Evolutionary conservation across 768 basidiomycete species (phyloP).

Genomic region (Kwoniella dejecticola): DNA sequence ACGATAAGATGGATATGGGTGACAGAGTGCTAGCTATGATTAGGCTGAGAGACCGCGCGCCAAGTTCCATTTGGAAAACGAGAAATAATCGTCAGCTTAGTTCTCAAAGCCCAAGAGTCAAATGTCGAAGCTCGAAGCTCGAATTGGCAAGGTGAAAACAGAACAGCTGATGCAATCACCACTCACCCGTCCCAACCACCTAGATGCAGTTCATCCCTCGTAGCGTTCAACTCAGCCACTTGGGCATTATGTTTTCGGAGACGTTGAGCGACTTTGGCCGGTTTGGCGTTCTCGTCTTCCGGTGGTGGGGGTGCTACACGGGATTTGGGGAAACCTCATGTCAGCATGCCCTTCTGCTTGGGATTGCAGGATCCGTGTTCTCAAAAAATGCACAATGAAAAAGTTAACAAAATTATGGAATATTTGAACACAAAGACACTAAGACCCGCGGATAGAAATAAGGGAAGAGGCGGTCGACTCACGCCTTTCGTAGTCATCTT

Average conservation of each 20-base stretch:
- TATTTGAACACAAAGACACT: neutral
- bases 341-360: no score
- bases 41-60: slow-evolving; percentile 59
- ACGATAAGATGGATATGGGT: slow-evolving; percentile 74
- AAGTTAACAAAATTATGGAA: neutral
- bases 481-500: slow-evolving; percentile 66
- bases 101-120: no score
- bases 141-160: neutral
- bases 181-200: slow-evolving; percentile 88
- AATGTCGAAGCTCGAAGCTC: no score
- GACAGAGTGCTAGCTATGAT: slow-evolving; percentile 83
- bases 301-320: slow-evolving; percentile 42
- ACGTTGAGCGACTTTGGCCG: slow-evolving; percentile 31
- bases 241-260: slow-evolving; percentile 70
- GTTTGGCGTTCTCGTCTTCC: slow-evolving; percentile 33
- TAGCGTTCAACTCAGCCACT: slow-evolving; percentile 64
- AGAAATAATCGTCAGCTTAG: no score
- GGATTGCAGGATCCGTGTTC: no score
- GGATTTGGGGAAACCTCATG: no score
- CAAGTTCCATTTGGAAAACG: neutral
- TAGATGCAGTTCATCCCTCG: slow-evolving; percentile 75
- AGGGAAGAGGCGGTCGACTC: no score
- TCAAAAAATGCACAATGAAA: no score
- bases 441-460: no score
- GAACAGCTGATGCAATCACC: neutral